Evolutionary conservation across 2,329 filamentous ascomycete species (phyloP).

Genomic region (Phaeosphaeria sp.): DNA sequence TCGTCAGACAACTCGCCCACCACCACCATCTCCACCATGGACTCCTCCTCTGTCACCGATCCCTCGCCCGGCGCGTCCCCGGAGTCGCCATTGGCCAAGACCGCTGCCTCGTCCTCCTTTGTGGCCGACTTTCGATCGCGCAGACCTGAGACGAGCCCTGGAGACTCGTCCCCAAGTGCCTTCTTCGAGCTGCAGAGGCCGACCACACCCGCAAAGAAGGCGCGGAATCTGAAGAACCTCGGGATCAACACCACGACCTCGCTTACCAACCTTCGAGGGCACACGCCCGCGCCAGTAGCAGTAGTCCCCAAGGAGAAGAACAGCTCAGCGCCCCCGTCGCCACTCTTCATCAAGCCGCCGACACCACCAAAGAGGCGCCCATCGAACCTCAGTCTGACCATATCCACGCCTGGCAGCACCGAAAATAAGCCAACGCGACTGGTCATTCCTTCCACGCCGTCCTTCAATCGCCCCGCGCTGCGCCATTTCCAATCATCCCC

Average conservation of each 20-base stretch:
- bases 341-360: conserved; percentile 80
- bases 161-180: conserved; percentile 57
- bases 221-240: conserved; percentile 84
- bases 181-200: conserved; percentile 60
- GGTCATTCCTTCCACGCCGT: conserved; percentile 65
- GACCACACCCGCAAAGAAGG: conserved; percentile 67
- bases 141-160: conserved; percentile 42
- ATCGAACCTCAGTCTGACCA: conserved; percentile 77
- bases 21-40: conserved; percentile 89
- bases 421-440: conserved; percentile 64
- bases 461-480: conserved; percentile 57
- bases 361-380: conserved; percentile 75
- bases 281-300: conserved; percentile 59
- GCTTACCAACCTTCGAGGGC: conserved; percentile 54
- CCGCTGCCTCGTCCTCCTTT: conserved; percentile 73
- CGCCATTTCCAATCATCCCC: conserved; percentile 70
- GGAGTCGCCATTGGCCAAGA: conserved; percentile 81
- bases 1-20: conserved; percentile 95
- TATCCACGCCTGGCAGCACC: conserved; percentile 68
- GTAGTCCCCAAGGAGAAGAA: conserved; percentile 55
- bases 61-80: conserved; percentile 89
- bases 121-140: conserved; percentile 60
- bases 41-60: conserved; percentile 88
- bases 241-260: conserved; percentile 73
- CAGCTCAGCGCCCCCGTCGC: conserved; percentile 71